Percentiles rank a stretch among this genome's conserved stretches.
phyloP scores from a whole-genome alignment of 352 stramenopile genomes.

The Thalassiosira pacifica region DNA sequence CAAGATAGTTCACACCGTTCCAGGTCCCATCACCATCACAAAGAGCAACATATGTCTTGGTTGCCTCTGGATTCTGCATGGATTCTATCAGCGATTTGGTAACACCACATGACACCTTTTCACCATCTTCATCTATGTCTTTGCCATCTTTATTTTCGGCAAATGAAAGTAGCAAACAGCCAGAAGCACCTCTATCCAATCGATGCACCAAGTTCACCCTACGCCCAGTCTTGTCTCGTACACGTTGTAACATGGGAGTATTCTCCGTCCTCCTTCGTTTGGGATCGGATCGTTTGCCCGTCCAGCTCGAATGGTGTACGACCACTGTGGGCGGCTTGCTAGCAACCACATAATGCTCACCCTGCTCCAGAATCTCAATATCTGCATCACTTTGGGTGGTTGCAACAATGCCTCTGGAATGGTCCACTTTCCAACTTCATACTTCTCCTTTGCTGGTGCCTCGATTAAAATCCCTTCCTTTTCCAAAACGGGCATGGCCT shows the following conservation, averaged over 20 bases:
- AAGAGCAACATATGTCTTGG: conserved; percentile 65
- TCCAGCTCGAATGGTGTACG: conserved; percentile 59
- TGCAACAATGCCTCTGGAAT: conserved; percentile 27
- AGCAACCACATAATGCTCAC: conserved; percentile 55
- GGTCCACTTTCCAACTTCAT: conserved; percentile 39
- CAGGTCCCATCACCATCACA: conserved; percentile 58
- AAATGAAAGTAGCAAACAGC: conserved; percentile 63
- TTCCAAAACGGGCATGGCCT: conserved; percentile 42
- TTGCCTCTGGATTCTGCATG: conserved; percentile 55
- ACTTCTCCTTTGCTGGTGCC: not conserved
- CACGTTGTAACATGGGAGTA: conserved; percentile 61
- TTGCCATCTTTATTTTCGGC: conserved; percentile 25
- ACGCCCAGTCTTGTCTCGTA: conserved; percentile 49
- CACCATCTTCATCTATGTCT: conserved; percentile 7
- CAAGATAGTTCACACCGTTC: conserved; percentile 49
- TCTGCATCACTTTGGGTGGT: not conserved
- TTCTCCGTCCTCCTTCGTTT: conserved; percentile 30
- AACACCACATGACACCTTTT: conserved; percentile 42
- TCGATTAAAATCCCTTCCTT: conserved; percentile 55
- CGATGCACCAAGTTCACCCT: conserved; percentile 63
- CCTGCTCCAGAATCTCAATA: conserved; percentile 51
- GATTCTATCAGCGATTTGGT: conserved; percentile 61
- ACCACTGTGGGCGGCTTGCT: conserved; percentile 53
- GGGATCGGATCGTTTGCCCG: conserved; percentile 20
- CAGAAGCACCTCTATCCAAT: conserved; percentile 63